Evolutionary conservation across 2,329 filamentous ascomycete species (phyloP).

Genomic region (Fusarium sp.): DNA sequence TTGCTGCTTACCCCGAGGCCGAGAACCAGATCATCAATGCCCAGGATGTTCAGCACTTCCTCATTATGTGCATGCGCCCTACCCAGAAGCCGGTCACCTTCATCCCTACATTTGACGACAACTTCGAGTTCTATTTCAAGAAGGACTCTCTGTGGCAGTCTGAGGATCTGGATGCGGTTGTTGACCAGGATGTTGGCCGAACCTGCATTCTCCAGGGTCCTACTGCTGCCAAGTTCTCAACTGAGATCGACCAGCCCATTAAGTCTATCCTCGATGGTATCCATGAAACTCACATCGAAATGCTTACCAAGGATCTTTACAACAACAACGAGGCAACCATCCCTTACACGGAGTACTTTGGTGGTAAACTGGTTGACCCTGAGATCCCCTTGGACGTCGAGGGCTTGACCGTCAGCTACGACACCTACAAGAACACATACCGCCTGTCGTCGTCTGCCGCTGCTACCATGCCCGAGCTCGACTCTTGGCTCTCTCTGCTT

Average conservation of each 20-base stretch:
- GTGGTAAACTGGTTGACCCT: slow-evolving; percentile 84
- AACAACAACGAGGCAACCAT: slow-evolving; percentile 80
- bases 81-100: slow-evolving; percentile 98
- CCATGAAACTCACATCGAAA: slow-evolving; percentile 88
- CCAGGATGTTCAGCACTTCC: slow-evolving; percentile 97
- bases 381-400: slow-evolving; percentile 85
- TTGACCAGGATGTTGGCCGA: slow-evolving; percentile 94
- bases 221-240: slow-evolving; percentile 92
- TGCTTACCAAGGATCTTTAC: slow-evolving; percentile 86
- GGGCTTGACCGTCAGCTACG: slow-evolving; percentile 86
- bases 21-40: slow-evolving; percentile 95
- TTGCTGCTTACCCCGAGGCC: slow-evolving; percentile 88
- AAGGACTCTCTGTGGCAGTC: slow-evolving; percentile 99
- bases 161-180: slow-evolving; percentile 95
- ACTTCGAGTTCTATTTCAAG: slow-evolving; percentile 99
- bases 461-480: slow-evolving; percentile 81
- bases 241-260: slow-evolving; percentile 90
- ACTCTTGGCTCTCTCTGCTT: slow-evolving; percentile 90
- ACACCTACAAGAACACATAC: slow-evolving; percentile 85
- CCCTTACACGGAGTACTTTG: slow-evolving; percentile 94
- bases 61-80: slow-evolving; percentile 90
- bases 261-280: slow-evolving; percentile 95
- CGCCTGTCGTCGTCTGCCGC: slow-evolving; percentile 84
- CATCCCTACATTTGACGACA: slow-evolving; percentile 94
- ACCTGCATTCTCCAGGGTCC: slow-evolving; percentile 98